Percentiles rank a stretch among this genome's conserved stretches.
Conservation (phyloP, 305 asterid species). For the Vinca major region DNA sequence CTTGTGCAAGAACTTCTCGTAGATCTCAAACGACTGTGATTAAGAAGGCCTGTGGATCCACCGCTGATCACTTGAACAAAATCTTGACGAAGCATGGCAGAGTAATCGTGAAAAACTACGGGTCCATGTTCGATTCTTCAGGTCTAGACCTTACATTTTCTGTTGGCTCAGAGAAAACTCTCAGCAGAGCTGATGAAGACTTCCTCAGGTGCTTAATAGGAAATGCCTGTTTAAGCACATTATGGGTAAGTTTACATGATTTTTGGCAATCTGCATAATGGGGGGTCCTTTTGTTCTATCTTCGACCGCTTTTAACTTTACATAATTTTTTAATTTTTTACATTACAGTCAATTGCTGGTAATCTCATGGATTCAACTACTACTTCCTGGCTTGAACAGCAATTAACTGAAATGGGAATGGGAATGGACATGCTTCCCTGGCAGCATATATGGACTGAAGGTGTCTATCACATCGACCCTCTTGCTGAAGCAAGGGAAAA, state of each 20-base stretch:
- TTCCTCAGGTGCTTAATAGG: slow-evolving; percentile 40
- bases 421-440: slow-evolving; percentile 37
- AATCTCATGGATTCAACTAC: slow-evolving; percentile 40
- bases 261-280: background rate
- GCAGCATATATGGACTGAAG: slow-evolving; percentile 51
- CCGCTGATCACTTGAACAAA: slow-evolving; percentile 24
- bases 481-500: slow-evolving; percentile 51
- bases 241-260: slow-evolving; percentile 38
- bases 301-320: slow-evolving; percentile 2
- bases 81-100: slow-evolving; percentile 40
- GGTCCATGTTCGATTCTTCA: slow-evolving; percentile 42
- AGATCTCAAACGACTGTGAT: slow-evolving; percentile 19
- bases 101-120: slow-evolving; percentile 48
- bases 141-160: slow-evolving; percentile 45
- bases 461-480: slow-evolving; percentile 35
- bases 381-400: slow-evolving; percentile 27
- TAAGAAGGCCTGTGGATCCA: slow-evolving; percentile 17
- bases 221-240: slow-evolving; percentile 34
- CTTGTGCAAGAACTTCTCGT: slow-evolving; percentile 15
- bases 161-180: slow-evolving; percentile 22
- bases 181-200: slow-evolving; percentile 41
- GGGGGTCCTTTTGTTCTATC: slow-evolving; percentile 1
- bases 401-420: slow-evolving; percentile 28
- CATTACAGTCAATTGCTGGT: slow-evolving; percentile 48
- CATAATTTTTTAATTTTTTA: slow-evolving; percentile 2